These are phyloP conservation scores for Ganoderma resinaceum DNA, from an alignment of 1,284 basidiomycete species.

Conservation along the genomic window DNA sequence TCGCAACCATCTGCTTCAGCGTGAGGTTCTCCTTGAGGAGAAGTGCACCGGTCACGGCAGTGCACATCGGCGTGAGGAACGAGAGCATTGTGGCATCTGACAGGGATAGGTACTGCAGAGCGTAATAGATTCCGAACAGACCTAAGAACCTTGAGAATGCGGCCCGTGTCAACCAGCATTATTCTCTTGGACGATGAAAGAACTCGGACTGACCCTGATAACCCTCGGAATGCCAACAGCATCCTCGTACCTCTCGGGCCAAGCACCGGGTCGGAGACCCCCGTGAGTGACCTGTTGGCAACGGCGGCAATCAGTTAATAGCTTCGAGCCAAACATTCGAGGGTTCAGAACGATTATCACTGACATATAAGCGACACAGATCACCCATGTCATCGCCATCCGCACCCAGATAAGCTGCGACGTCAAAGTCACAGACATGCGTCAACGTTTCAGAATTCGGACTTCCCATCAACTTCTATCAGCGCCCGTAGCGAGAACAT, in stretches of 20 bases:
- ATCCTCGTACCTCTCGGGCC: constrained; percentile 74
- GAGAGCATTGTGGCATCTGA: constrained; percentile 80
- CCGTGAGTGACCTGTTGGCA: constrained; percentile 50
- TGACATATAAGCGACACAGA: constrained; percentile 53
- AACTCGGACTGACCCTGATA: constrained; percentile 15
- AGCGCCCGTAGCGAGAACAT: not conserved
- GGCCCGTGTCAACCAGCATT: not conserved
- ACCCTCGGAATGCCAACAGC: constrained; percentile 52
- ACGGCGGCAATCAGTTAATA: not conserved
- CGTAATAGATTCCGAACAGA: constrained; percentile 71
- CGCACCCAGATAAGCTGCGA: constrained; percentile 54
- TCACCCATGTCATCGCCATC: constrained; percentile 58
- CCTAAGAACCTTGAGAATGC: constrained; percentile 55
- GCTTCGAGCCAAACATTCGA: not conserved
- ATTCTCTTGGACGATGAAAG: too few relatives aligned
- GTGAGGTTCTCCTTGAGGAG: constrained; percentile 74
- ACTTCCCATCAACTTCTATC: not conserved
- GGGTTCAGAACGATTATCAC: not conserved
- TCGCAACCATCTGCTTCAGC: constrained; percentile 64
- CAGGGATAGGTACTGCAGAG: constrained; percentile 61
- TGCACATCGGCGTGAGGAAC: constrained; percentile 75
- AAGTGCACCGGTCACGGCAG: constrained; percentile 69
- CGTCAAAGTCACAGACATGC: not conserved
- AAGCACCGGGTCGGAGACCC: constrained; percentile 68
- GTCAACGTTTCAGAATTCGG: not conserved